Percentiles rank a stretch among this genome's conserved stretches.
Conservation (phyloP, 192 early-diverging fungal genomes). For the Entomortierella lignicola region DNA sequence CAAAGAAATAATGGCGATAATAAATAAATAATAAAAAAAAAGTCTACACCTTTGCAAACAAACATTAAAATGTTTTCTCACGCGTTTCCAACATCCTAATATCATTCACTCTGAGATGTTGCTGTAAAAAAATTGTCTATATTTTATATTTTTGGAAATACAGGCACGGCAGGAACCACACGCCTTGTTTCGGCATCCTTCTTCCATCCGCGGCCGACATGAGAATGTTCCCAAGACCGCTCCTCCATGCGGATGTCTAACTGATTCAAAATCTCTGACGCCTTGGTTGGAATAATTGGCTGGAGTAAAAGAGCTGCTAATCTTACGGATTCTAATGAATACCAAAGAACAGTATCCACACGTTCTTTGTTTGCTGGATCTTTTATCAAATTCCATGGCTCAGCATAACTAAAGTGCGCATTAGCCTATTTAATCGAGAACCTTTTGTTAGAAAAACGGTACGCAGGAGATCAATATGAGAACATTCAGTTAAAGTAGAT, state of each 20-base stretch:
- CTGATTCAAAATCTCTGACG: slow-evolving; percentile 70
- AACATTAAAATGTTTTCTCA: too few relatives aligned
- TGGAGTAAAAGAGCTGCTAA: slow-evolving; percentile 80
- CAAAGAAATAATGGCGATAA: too few relatives aligned
- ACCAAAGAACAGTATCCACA: slow-evolving; percentile 76
- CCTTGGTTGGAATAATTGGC: slow-evolving; percentile 89
- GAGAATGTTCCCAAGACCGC: slow-evolving; percentile 69
- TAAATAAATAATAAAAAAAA: too few relatives aligned
- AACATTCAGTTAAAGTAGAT: not conserved
- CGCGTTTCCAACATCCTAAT: too few relatives aligned
- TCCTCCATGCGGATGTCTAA: slow-evolving; percentile 68
- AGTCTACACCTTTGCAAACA: too few relatives aligned
- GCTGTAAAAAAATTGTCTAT: not conserved
- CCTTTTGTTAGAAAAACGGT: not conserved
- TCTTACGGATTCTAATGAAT: slow-evolving; percentile 80
- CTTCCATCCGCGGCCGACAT: slow-evolving; percentile 71
- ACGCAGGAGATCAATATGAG: not conserved
- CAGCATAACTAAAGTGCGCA: slow-evolving; percentile 70
- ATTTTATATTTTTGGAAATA: slow-evolving; percentile 18
- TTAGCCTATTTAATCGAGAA: slow-evolving; percentile 65
- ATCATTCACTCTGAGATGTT: too few relatives aligned
- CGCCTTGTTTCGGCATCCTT: slow-evolving; percentile 10
- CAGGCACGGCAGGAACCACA: not conserved
- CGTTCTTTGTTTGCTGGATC: slow-evolving; percentile 52
- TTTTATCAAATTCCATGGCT: slow-evolving; percentile 88